A percentile compares a stretch with the other conserved stretches of the same genome.
phyloP scores from a whole-genome alignment of 148 eudicot genomes.

The Rhododendron molle region DNA sequence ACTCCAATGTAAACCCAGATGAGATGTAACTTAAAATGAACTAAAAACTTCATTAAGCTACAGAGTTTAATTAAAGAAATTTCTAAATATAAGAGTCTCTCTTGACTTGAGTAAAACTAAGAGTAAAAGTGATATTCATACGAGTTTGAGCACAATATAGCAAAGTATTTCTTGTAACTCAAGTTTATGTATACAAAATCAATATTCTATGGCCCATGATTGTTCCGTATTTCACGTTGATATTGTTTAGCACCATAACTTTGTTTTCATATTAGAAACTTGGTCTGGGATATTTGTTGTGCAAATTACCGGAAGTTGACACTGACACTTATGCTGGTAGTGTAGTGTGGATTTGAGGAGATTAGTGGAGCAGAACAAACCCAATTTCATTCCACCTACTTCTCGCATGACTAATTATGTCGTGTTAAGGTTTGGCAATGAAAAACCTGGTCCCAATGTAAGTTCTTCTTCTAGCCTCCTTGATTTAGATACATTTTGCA shows the following conservation, averaged over 20 bases:
- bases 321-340: background rate
- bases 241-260: background rate
- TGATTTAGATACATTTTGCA: background rate
- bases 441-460: slow-evolving; percentile 51
- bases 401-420: slow-evolving; percentile 94
- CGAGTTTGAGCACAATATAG: background rate
- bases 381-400: slow-evolving; percentile 63
- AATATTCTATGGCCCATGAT: background rate
- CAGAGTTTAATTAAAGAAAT: background rate
- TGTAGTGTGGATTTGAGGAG: slow-evolving; percentile 87
- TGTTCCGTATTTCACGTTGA: background rate
- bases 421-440: slow-evolving; percentile 64
- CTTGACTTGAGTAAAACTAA: background rate
- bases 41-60: background rate
- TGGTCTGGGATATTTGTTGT: background rate
- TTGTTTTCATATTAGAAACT: background rate
- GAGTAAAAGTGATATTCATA: background rate
- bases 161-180: background rate
- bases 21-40: background rate
- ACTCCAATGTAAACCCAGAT: background rate
- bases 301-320: background rate
- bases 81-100: background rate
- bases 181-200: background rate
- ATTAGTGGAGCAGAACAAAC: slow-evolving; percentile 69
- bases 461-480: slow-evolving; percentile 23